These are phyloP conservation scores for Ustilago cynodontis DNA, from an alignment of 1,284 basidiomycete species.

Conservation along the genomic window DNA sequence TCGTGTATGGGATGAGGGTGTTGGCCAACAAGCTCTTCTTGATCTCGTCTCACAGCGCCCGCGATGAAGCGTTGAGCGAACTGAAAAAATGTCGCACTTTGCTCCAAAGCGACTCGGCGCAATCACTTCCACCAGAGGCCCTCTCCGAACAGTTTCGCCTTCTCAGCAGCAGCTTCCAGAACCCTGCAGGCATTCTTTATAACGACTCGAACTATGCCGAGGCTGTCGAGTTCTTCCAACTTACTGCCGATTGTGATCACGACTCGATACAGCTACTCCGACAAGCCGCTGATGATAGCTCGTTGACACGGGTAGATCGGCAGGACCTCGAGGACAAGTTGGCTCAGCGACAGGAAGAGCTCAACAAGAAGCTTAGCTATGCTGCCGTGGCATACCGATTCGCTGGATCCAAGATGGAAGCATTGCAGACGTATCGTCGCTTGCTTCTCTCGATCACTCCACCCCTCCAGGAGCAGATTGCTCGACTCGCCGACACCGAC, in stretches of 20 bases:
- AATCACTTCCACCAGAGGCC: slow-evolving; percentile 8
- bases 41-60: slow-evolving; percentile 18
- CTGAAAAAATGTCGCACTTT: slow-evolving; percentile 25
- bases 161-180: slow-evolving; percentile 69
- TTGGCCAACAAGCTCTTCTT: slow-evolving; percentile 47
- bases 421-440: slow-evolving; percentile 25
- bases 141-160: slow-evolving; percentile 40
- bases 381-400: slow-evolving; percentile 50
- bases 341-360: slow-evolving; percentile 14
- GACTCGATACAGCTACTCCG: slow-evolving; percentile 26
- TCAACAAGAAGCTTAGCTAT: slow-evolving; percentile 48
- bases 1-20: slow-evolving; percentile 40
- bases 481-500: not conserved
- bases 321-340: slow-evolving; percentile 12
- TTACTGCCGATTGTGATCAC: slow-evolving; percentile 54
- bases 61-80: slow-evolving; percentile 23
- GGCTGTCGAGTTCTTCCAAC: slow-evolving; percentile 59
- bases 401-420: slow-evolving; percentile 21
- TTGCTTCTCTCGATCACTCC: slow-evolving; percentile 16
- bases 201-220: slow-evolving; percentile 59
- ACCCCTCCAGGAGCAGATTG: slow-evolving; percentile 4
- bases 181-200: slow-evolving; percentile 70
- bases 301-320: slow-evolving; percentile 3
- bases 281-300: not conserved
- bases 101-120: slow-evolving; percentile 10